A percentile compares a stretch with the other conserved stretches of the same genome.
phyloP scores from a whole-genome alignment of 2,329 filamentous ascomycete genomes.

The Fusarium graminum region DNA sequence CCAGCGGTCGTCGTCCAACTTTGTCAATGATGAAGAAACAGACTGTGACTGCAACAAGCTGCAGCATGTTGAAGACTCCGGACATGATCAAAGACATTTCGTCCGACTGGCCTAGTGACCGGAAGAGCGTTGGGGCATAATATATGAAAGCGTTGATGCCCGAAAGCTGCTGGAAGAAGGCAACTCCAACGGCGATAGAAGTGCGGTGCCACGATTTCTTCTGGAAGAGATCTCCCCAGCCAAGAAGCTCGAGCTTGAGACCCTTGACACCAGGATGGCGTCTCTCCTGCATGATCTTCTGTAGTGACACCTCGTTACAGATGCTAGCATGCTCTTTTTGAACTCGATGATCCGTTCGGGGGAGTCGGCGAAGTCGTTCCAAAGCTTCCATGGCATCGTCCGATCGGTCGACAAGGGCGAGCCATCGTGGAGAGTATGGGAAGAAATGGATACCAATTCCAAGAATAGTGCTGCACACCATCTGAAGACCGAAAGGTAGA shows the following conservation, averaged over 20 bases:
- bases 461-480: conserved; percentile 41
- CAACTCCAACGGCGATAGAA: conserved; percentile 34
- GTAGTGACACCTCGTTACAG: background rate
- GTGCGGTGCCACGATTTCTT: conserved; percentile 16
- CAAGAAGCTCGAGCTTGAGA: conserved; percentile 11
- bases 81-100: conserved; percentile 52
- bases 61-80: conserved; percentile 53
- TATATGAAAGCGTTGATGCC: conserved; percentile 43
- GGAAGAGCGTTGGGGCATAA: conserved; percentile 49
- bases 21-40: conserved; percentile 51
- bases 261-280: conserved; percentile 8
- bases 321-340: conserved; percentile 21
- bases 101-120: conserved; percentile 46
- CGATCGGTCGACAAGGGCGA: conserved; percentile 56
- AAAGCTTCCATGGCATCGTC: conserved; percentile 57
- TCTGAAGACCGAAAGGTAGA: conserved; percentile 54
- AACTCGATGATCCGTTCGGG: conserved; percentile 58
- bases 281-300: conserved; percentile 10
- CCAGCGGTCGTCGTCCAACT: conserved; percentile 48
- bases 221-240: conserved; percentile 26
- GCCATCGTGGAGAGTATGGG: conserved; percentile 62
- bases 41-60: conserved; percentile 49
- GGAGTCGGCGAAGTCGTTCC: conserved; percentile 57
- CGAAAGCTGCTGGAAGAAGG: conserved; percentile 47
- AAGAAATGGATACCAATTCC: conserved; percentile 58